phyloP scores from a whole-genome alignment of 257 asterid genomes.

The Cruciata laevipes region DNA sequence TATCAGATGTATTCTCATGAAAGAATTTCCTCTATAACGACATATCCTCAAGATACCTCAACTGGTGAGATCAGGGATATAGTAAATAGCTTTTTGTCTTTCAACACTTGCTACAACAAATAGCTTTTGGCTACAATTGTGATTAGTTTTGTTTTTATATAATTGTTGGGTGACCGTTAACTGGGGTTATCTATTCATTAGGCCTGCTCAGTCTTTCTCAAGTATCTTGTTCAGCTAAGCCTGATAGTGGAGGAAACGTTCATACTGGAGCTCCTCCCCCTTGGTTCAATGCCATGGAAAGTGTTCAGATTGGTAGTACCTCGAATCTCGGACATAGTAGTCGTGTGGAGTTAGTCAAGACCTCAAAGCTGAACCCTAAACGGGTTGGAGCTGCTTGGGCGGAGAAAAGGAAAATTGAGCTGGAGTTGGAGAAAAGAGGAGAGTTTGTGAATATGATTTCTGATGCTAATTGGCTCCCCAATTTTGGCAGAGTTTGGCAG shows the following conservation, averaged over 20 bases:
- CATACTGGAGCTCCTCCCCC: constrained; percentile 96
- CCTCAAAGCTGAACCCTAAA: constrained; percentile 74
- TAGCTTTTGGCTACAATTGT: background rate
- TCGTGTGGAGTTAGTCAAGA: constrained; percentile 25
- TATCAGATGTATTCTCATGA: constrained; percentile 40
- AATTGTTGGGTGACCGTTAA: background rate
- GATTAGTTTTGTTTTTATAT: background rate
- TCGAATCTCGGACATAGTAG: constrained; percentile 19
- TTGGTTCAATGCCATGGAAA: constrained; percentile 50
- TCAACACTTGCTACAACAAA: background rate
- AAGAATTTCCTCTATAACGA: constrained; percentile 28
- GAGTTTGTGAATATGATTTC: constrained; percentile 34
- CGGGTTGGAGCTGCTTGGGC: constrained; percentile 99
- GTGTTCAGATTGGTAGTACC: constrained; percentile 25
- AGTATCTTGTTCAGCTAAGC: constrained; percentile 34
- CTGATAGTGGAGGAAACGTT: constrained; percentile 52
- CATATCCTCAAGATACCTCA: constrained; percentile 16
- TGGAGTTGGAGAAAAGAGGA: constrained; percentile 79
- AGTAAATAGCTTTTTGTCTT: constrained; percentile 2
- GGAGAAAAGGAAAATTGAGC: constrained; percentile 80
- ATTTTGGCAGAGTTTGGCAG: constrained; percentile 96
- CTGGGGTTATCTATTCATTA: constrained; percentile 14
- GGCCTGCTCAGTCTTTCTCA: constrained; percentile 35
- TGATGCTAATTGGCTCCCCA: constrained; percentile 86
- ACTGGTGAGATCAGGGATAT: constrained; percentile 12